Conservation (phyloP, 2,329 filamentous ascomycete species). For the Ustulina deusta region DNA sequence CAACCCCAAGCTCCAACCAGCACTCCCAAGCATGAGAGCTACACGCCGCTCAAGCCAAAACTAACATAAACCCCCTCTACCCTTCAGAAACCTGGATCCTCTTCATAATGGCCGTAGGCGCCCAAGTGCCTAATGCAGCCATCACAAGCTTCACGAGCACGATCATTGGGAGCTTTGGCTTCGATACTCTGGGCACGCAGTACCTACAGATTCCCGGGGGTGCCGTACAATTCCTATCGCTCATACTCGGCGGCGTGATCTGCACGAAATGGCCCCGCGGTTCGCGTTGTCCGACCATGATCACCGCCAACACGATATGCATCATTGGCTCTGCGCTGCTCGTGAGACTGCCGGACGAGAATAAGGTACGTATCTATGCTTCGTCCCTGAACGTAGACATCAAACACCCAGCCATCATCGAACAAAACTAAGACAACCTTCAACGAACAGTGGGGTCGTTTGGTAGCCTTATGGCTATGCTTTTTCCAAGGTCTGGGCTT, state of each 20-base stretch:
- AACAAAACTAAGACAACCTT: not conserved
- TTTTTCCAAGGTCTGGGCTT: constrained; percentile 52
- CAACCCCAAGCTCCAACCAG: not conserved
- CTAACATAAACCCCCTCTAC: not conserved
- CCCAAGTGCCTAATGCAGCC: constrained; percentile 68
- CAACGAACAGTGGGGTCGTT: constrained; percentile 60
- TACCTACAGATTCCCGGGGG: constrained; percentile 72
- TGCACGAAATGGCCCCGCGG: constrained; percentile 63
- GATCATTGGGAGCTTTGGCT: constrained; percentile 49
- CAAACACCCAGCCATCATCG: not conserved
- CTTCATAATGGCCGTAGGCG: constrained; percentile 64
- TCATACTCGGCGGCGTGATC: constrained; percentile 63
- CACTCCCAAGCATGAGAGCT: not conserved
- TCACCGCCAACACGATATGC: constrained; percentile 65
- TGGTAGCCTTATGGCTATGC: constrained; percentile 67
- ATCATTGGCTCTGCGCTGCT: constrained; percentile 65
- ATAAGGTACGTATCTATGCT: constrained; percentile 54
- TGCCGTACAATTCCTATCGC: constrained; percentile 66
- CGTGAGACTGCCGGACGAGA: constrained; percentile 61
- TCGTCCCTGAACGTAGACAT: not conserved
- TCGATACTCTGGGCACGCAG: constrained; percentile 64
- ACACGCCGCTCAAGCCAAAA: not conserved
- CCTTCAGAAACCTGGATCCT: constrained; percentile 64
- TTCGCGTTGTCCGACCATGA: constrained; percentile 66
- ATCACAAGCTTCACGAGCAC: constrained; percentile 59